A percentile compares a stretch with the other conserved stretches of the same genome.
phyloP scores from a whole-genome alignment of 768 basidiomycete genomes.

The Lentinula guzmanii region DNA sequence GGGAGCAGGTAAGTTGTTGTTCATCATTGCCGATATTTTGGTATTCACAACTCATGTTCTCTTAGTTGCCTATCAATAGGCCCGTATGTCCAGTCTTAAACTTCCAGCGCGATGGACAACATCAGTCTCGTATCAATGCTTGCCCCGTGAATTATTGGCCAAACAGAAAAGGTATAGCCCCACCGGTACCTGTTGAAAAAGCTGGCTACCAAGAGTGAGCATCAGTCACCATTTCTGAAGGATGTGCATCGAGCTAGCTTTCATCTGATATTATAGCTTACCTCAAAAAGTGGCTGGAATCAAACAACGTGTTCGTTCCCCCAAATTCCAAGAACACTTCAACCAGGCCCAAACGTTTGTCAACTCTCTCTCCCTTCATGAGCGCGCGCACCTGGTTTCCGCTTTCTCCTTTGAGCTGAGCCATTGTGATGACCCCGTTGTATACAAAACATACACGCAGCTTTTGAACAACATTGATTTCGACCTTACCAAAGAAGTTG shows the following conservation, averaged over 20 bases:
- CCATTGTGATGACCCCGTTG: slow-evolving; percentile 71
- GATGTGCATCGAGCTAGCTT: neutral
- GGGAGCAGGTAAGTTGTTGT: slow-evolving; percentile 44
- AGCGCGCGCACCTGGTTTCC: slow-evolving; percentile 63
- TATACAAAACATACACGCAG: slow-evolving; percentile 63
- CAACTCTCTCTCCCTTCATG: slow-evolving; percentile 67
- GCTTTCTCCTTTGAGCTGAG: slow-evolving; percentile 81
- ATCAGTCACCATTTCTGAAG: too few species aligned
- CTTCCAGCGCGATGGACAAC: slow-evolving; percentile 57
- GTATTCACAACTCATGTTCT: neutral
- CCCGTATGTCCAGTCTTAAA: slow-evolving; percentile 73
- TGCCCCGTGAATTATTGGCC: slow-evolving; percentile 66
- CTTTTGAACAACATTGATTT: slow-evolving; percentile 70
- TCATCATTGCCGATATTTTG: neutral
- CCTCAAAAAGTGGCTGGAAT: slow-evolving; percentile 46
- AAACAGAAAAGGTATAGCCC: slow-evolving; percentile 52
- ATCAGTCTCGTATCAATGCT: slow-evolving; percentile 45
- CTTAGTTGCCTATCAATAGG: slow-evolving; percentile 74
- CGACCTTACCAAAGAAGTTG: slow-evolving; percentile 65
- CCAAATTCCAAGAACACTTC: slow-evolving; percentile 75
- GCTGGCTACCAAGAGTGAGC: slow-evolving; percentile 59
- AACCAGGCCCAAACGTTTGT: slow-evolving; percentile 76
- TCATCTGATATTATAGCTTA: slow-evolving; percentile 27
- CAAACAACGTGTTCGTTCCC: slow-evolving; percentile 55
- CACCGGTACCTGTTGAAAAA: slow-evolving; percentile 38